Base-by-base conservation (phyloP, 2,329 filamentous ascomycete genomes). In the Metarhizium rileyi region DNA sequence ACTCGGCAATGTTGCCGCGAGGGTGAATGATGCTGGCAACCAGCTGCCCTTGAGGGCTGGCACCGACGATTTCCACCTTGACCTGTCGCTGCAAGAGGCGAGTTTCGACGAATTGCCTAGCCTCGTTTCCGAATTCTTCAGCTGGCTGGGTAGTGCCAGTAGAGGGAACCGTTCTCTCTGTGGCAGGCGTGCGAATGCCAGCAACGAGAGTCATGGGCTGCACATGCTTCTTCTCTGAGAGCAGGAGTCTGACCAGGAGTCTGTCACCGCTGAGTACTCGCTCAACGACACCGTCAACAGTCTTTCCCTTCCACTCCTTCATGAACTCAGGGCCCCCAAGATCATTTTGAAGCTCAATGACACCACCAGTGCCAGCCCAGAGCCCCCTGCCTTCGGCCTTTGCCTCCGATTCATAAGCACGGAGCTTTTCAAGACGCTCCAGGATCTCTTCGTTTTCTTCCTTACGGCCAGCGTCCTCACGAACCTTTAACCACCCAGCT, bases 391-490 rank as follows among this genome's bases (percentile, higher is more conserved):
- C 80, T 57, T 90, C 87, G 48, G 77, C 75, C 68, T 83, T 89
- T 52, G 93, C 93, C 57, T 86, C 79, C 41, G 79, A 75, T 68
- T 97, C 90, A 30, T 91, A 72, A 44, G 76, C 76, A 57, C 88
- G 84, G 53, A 98, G 79, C 59, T 81, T 84, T 59, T 94, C 86
- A 23, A 98, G 74, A 52, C 86, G 78, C 55, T 83, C 71, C 26
- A 78, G 74, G 8, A 84, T 76, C 47, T 90, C 84, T 51, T 93
- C 86, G 2, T 84, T 83, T 52, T 96, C 90, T 57, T 96, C 90
- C 63, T 91, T 93, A 56, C 86, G 84, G 53, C 90, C 90, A 52
- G 91, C 90, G 67, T 98, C 93, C 61, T 98, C 93, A 55, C 93
- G 83, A 52, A 98, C 79, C 71, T 93, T 95, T 55, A 90, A 73